These are phyloP conservation scores for Pugionium dolabratum DNA, from an alignment of 345 rosid species.

Conservation along the genomic window DNA sequence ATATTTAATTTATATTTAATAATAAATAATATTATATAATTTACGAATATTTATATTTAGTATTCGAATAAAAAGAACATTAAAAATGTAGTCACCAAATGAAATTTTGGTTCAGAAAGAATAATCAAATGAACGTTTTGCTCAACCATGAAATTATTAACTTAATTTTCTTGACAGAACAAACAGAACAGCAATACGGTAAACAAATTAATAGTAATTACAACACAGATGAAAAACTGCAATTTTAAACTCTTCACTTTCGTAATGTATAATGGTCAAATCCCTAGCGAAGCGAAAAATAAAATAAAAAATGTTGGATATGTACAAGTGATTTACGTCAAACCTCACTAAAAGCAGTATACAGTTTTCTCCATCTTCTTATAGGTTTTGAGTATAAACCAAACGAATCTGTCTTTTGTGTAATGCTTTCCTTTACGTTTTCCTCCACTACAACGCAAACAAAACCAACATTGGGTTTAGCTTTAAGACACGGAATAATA, in stretches of 20 bases:
- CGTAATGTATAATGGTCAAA: not conserved
- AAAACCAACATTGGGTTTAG: slow-evolving; percentile 18
- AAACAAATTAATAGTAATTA: not conserved
- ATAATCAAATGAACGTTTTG: too few species aligned
- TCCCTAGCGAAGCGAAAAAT: slow-evolving; percentile 4
- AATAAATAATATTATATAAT: too few species aligned
- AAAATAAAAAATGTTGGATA: slow-evolving; percentile 4
- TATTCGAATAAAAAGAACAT: too few species aligned
- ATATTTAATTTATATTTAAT: too few species aligned
- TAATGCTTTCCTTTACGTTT: slow-evolving; percentile 2
- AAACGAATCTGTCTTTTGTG: not conserved
- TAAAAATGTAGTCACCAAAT: too few species aligned
- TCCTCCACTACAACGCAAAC: slow-evolving; percentile 22
- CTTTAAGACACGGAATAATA: slow-evolving; percentile 1
- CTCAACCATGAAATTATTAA: too few species aligned
- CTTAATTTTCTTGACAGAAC: too few species aligned
- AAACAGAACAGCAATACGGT: not conserved
- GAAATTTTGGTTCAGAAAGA: too few species aligned
- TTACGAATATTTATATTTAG: too few species aligned
- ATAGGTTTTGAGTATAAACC: slow-evolving; percentile 3
- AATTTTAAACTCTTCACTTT: not conserved
- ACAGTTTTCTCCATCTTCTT: slow-evolving; percentile 24
- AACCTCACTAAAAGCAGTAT: slow-evolving; percentile 23
- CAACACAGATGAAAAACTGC: slow-evolving; percentile 3
- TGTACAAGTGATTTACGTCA: slow-evolving; percentile 19